Conservation (phyloP, 2,329 filamentous ascomycete genomes). For the Penicillium sumatraense region DNA sequence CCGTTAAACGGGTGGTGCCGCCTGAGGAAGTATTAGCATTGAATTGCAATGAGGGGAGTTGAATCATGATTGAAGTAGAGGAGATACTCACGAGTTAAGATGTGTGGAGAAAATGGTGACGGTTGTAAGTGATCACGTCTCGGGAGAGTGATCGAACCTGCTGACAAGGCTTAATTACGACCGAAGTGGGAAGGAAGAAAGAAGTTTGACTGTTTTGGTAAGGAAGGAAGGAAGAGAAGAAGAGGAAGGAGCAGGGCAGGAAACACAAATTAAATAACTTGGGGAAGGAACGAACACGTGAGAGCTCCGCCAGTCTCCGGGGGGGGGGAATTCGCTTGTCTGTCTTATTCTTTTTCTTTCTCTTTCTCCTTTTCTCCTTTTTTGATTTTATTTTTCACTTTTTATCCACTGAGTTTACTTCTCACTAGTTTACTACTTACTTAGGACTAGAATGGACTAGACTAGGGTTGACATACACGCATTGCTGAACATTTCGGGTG, state of each 20-base stretch:
- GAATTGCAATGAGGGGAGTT: not conserved
- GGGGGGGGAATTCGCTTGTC: too few relatives aligned
- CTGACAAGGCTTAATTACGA: conserved; percentile 32
- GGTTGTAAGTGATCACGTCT: conserved; percentile 65
- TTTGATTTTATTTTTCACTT: not conserved
- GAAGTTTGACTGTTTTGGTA: conserved; percentile 12
- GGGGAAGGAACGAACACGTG: not conserved
- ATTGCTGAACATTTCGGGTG: too few relatives aligned
- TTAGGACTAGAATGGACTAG: too few relatives aligned
- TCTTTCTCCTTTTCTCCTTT: not conserved
- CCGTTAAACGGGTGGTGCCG: conserved; percentile 95
- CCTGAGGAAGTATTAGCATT: conserved; percentile 55
- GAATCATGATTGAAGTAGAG: not conserved
- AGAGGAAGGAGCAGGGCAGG: not conserved
- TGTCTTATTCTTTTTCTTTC: not conserved
- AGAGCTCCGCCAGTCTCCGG: not conserved
- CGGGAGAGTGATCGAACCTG: conserved; percentile 57
- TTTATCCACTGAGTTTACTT: too few relatives aligned
- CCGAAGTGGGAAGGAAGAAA: conserved; percentile 23
- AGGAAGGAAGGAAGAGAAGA: not conserved
- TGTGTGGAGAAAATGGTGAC: conserved; percentile 99
- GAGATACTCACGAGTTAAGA: conserved; percentile 83
- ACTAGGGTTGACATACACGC: too few relatives aligned
- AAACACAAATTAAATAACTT: not conserved
- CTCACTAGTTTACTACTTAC: too few relatives aligned